Percentiles rank a stretch among this genome's conserved stretches.
Conservation (phyloP, 1,284 basidiomycete genomes). For the Ceratobasidium theobromae region DNA sequence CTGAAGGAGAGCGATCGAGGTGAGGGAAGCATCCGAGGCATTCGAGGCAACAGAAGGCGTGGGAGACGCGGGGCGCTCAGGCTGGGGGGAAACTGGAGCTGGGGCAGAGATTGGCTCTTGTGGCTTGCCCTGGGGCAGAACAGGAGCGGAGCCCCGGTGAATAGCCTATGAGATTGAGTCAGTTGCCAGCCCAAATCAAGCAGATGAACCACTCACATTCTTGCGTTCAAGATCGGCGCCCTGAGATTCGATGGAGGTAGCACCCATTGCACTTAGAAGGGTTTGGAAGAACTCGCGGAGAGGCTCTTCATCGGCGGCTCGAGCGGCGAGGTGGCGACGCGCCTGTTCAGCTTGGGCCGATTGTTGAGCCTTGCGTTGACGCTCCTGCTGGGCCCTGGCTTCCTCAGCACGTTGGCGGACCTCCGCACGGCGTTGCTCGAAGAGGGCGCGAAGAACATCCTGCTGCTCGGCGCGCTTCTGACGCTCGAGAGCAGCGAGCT, state of each 20-base stretch:
- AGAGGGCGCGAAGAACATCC: neutral
- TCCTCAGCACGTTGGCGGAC: neutral
- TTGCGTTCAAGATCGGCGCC: conserved; percentile 19
- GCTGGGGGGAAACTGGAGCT: neutral
- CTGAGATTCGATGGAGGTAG: neutral
- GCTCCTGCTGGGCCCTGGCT: conserved; percentile 9
- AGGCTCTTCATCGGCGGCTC: conserved; percentile 13
- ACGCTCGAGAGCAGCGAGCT: neutral
- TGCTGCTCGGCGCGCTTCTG: conserved; percentile 12
- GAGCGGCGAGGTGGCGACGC: conserved; percentile 9
- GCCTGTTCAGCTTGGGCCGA: neutral
- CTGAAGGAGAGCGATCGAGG: conserved; percentile 33
- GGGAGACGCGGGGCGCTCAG: conserved; percentile 1
- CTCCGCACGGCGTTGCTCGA: conserved; percentile 21
- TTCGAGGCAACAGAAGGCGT: conserved; percentile 21
- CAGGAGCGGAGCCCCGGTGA: neutral
- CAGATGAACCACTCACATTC: neutral
- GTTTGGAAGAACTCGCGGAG: conserved; percentile 15
- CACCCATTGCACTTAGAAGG: neutral
- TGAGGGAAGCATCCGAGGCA: conserved; percentile 22
- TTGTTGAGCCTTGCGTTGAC: neutral
- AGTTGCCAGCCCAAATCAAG: neutral
- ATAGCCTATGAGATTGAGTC: conserved; percentile 17
- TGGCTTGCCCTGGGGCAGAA: neutral
- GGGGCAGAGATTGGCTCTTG: neutral